phyloP scores from a whole-genome alignment of 768 basidiomycete genomes.

The Pisolithus orientalis region DNA sequence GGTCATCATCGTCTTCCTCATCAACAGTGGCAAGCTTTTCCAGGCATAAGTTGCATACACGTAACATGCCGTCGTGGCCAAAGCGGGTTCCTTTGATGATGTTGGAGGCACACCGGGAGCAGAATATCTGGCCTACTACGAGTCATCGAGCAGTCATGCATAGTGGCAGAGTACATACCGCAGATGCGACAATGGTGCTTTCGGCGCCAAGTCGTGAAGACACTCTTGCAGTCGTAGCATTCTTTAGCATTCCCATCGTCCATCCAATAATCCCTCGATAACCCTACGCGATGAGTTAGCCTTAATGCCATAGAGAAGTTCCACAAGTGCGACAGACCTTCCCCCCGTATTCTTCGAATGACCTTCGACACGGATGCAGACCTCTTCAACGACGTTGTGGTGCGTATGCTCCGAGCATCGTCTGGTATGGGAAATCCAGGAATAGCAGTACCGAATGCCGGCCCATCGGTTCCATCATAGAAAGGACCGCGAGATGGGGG shows the following conservation, averaged over 20 bases:
- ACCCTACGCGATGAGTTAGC: conserved; percentile 36
- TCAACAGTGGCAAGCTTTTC: conserved; percentile 85
- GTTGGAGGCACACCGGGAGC: conserved; percentile 93
- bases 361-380: conserved; percentile 87
- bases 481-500: conserved; percentile 49
- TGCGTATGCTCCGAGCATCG: conserved; percentile 83
- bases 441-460: conserved; percentile 65
- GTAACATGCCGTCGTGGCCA: conserved; percentile 90
- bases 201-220: conserved; percentile 90
- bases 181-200: conserved; percentile 99
- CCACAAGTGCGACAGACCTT: conserved; percentile 45
- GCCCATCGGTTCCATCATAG: conserved; percentile 50
- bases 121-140: conserved; percentile 88
- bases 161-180: conserved; percentile 40
- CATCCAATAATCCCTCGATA: conserved; percentile 98
- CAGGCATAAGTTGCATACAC: conserved; percentile 94
- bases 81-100: conserved; percentile 92
- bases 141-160: not conserved
- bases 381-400: conserved; percentile 61
- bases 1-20: conserved; percentile 87
- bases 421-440: conserved; percentile 92
- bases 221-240: conserved; percentile 91
- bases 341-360: conserved; percentile 83
- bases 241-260: conserved; percentile 93
- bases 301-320: conserved; percentile 5